Evolutionary conservation across 2,329 filamentous ascomycete genomes (phyloP), one percentile per base, ranked within the genome.

Genomic region (Aspergillus niger): DNA sequence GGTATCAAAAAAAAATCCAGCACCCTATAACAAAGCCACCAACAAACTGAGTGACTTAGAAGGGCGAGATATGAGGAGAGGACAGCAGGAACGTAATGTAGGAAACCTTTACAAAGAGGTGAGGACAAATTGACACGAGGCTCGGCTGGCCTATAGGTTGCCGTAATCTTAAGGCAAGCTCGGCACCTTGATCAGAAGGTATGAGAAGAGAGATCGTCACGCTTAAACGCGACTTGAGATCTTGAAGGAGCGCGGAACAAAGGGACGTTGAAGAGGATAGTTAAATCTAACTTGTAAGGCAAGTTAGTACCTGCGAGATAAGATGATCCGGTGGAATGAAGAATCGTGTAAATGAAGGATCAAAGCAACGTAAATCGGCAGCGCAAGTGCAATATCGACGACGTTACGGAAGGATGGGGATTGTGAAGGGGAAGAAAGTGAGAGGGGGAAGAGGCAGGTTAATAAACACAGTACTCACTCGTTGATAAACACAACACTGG

Each of bases 361-460:
- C 28, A 4, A 26, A 30, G n/a, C 3, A 30, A 24, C 32, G 47
- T 17, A 8, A 30, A 30, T 20, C 26, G 7, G 47, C 32, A 20
- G 24, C 44, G 47, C 13, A 8, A 32, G 10, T 55, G 53, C 39
- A 17, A 55, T 22, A 44, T 38, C 26, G 39, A 55, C 39, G 13
- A 24, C 8, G 38, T 20, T 28, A 55, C 17, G 5, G 48, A 47
- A 47, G 39, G 56, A 59, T 28, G 52, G 49, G 52, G 53, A 44
- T 38, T 61, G 47, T 41, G 55, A 53, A 57, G 43, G 39, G 20
- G 49, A 53, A 47, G 26, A 13, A 20, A 55, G 38, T 26, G 41
- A 43, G 58, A 26, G 51, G 41, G 59, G 44, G 48, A 49, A 32
- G 43, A 49, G 58, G 26, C 41, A 53, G 48, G 36, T 22, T 50